Evolutionary conservation across 2,329 filamentous ascomycete genomes (phyloP).

Genomic region (Knufia fluminis): DNA sequence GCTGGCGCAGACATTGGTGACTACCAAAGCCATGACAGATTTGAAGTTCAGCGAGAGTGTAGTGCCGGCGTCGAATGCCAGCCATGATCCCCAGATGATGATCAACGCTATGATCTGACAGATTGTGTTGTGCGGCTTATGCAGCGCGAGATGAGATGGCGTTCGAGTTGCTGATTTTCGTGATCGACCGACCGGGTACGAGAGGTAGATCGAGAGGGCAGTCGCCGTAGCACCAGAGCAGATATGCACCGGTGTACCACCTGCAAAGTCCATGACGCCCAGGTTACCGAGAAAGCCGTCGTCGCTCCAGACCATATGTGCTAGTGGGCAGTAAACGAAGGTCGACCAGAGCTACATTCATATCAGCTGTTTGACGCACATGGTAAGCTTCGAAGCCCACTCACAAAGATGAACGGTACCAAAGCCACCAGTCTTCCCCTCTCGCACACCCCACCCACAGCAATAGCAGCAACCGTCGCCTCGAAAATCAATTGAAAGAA

Average conservation of each 20-base stretch:
- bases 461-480: no score
- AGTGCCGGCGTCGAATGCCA: slow-evolving; percentile 44
- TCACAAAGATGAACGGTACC: no score
- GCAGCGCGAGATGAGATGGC: slow-evolving; percentile 32
- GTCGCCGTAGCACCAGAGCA: not conserved
- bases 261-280: no score
- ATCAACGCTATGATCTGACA: slow-evolving; percentile 42
- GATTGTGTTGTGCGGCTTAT: slow-evolving; percentile 41
- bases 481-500: no score
- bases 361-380: no score
- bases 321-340: no score
- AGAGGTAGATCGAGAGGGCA: not conserved
- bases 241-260: not conserved
- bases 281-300: no score
- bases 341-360: no score
- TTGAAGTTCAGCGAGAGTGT: slow-evolving; percentile 43
- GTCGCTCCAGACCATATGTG: no score
- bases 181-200: slow-evolving; percentile 38
- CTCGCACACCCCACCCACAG: no score
- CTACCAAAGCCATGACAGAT: slow-evolving; percentile 41
- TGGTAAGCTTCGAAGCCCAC: no score
- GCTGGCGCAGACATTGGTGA: slow-evolving; percentile 42
- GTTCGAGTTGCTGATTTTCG: slow-evolving; percentile 36
- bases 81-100: slow-evolving; percentile 45
- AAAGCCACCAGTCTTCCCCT: no score